Conservation (phyloP, 257 asterid genomes). For the Solanum ossicruentum region DNA sequence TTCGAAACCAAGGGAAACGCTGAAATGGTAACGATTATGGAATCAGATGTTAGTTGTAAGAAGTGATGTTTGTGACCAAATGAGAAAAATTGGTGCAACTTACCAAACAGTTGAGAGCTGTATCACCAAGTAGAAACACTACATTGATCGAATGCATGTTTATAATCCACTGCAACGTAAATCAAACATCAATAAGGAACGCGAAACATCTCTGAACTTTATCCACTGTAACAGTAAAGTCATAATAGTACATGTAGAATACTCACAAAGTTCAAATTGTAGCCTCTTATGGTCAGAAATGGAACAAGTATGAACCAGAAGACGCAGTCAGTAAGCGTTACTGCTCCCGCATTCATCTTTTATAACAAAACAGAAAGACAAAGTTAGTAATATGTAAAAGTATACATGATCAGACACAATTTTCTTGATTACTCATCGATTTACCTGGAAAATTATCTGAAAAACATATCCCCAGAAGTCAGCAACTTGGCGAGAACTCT, state of each 20-base stretch:
- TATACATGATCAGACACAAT: background rate
- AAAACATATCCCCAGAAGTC: constrained; percentile 60
- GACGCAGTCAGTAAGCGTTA: constrained; percentile 68
- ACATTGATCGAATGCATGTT: constrained; percentile 90
- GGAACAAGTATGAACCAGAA: constrained; percentile 94
- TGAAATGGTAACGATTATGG: constrained; percentile 16
- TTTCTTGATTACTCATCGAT: background rate
- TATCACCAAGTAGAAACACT: constrained; percentile 72
- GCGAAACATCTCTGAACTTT: background rate
- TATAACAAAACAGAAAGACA: background rate
- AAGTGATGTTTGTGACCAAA: background rate
- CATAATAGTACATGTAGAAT: background rate
- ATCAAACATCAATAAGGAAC: background rate
- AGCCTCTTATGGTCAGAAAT: constrained; percentile 63
- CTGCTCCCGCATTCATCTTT: constrained; percentile 97
- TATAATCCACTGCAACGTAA: constrained; percentile 54
- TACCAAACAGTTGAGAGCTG: constrained; percentile 76
- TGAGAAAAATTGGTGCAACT: background rate
- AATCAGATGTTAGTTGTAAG: background rate
- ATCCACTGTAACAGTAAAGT: background rate
- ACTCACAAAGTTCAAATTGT: constrained; percentile 74
- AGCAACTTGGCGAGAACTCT: constrained; percentile 27
- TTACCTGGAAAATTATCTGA: constrained; percentile 88
- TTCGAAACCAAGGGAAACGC: constrained; percentile 93
- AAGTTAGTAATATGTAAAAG: background rate